Conservation (phyloP, 2,329 filamentous ascomycete species). For the Emmonsia crescens region DNA sequence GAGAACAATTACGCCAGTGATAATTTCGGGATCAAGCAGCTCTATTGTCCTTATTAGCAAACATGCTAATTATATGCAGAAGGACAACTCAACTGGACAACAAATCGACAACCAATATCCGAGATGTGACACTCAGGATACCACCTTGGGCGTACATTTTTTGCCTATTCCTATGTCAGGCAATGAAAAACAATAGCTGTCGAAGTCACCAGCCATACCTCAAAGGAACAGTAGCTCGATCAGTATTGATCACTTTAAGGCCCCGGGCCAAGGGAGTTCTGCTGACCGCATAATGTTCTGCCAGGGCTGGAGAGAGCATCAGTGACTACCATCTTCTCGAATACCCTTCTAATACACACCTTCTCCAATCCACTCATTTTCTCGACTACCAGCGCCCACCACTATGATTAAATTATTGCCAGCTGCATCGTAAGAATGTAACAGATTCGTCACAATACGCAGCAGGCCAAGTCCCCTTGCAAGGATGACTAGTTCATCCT, state of each 20-base stretch:
- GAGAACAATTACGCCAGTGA: conserved; percentile 77
- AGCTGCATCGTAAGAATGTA: conserved; percentile 92
- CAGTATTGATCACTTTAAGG: conserved; percentile 85
- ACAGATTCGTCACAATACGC: conserved; percentile 84
- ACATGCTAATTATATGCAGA: not conserved
- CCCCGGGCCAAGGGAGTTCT: conserved; percentile 71
- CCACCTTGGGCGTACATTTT: conserved; percentile 85
- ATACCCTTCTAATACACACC: conserved; percentile 21
- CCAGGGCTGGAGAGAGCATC: conserved; percentile 49
- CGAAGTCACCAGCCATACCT: conserved; percentile 28
- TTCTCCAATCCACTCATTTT: conserved; percentile 96
- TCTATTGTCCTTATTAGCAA: conserved; percentile 19
- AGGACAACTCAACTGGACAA: conserved; percentile 48
- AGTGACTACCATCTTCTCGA: not conserved
- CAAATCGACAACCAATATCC: conserved; percentile 88
- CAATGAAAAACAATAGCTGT: not conserved
- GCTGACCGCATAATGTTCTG: conserved; percentile 89
- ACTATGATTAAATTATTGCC: conserved; percentile 87
- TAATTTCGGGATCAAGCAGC: conserved; percentile 67
- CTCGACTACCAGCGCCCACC: conserved; percentile 79
- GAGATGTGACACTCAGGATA: conserved; percentile 90
- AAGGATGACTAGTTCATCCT: conserved; percentile 89
- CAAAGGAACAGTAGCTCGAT: conserved; percentile 74
- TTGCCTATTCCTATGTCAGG: conserved; percentile 44
- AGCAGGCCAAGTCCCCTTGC: conserved; percentile 86